phyloP scores from a whole-genome alignment of 225 moss, liverwort and hornwort species.

The Sphagnum tenellum region DNA sequence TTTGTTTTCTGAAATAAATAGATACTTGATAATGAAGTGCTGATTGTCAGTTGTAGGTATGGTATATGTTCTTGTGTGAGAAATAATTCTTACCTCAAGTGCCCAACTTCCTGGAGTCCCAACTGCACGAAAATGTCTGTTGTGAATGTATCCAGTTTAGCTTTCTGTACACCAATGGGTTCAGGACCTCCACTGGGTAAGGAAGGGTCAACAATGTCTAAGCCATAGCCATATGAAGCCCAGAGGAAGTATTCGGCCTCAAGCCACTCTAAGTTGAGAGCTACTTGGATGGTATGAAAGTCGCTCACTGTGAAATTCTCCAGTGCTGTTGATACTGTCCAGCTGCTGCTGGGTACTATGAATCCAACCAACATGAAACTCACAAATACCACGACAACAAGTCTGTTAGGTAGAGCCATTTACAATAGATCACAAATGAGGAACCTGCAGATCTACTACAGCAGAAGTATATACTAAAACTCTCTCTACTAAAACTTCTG shows the following conservation, averaged over 20 bases:
- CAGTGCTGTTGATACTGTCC: slow-evolving; percentile 1
- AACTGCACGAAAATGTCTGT: slow-evolving; percentile 42
- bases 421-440: no score
- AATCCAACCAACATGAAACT: no score
- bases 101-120: slow-evolving; percentile 46
- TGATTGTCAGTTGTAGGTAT: background rate
- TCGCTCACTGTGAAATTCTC: slow-evolving; percentile 23
- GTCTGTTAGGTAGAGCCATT: no score
- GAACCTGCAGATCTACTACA: no score
- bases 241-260: slow-evolving; percentile 52
- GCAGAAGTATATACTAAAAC: no score
- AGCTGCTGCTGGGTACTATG: no score
- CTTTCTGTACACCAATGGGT: slow-evolving; percentile 28
- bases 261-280: slow-evolving; percentile 45
- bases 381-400: no score
- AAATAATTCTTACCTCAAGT: slow-evolving; percentile 32
- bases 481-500: no score
- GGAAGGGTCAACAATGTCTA: slow-evolving; percentile 31
- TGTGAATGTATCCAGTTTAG: slow-evolving; percentile 10
- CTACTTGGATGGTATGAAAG: slow-evolving; percentile 33
- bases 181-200: slow-evolving; percentile 25
- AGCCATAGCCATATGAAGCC: slow-evolving; percentile 37
- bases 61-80: background rate
- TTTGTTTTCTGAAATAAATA: no score
- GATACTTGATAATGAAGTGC: background rate